Conservation (phyloP, 345 rosid genomes). For the Cardiospermum halicacabum region DNA sequence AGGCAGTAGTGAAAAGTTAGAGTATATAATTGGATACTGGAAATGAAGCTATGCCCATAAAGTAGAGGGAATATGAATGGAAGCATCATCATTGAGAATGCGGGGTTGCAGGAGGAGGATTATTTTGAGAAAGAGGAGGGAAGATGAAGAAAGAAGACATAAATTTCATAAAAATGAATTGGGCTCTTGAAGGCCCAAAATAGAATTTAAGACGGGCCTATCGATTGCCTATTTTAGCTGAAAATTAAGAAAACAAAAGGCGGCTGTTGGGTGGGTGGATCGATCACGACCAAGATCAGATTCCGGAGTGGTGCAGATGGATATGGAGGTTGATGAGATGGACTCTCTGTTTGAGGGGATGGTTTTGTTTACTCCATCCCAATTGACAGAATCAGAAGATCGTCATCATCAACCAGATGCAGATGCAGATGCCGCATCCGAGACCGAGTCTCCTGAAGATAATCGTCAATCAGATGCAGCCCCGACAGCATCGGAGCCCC, state of each 20-base stretch:
- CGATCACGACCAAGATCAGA: neutral
- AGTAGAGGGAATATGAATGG: too few species aligned
- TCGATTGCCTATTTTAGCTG: neutral
- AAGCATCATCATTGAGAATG: too few species aligned
- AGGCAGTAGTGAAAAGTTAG: too few species aligned
- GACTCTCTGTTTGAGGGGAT: conserved; percentile 90
- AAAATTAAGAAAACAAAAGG: neutral
- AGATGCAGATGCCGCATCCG: conserved; percentile 1
- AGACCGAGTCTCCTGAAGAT: too few species aligned
- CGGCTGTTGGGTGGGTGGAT: neutral
- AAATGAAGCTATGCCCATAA: too few species aligned
- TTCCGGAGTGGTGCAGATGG: conserved; percentile 3
- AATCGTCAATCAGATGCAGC: neutral
- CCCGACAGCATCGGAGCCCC: conserved; percentile 36
- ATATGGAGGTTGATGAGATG: conserved; percentile 42
- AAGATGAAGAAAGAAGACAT: too few species aligned
- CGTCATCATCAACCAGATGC: conserved; percentile 14
- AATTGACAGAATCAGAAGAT: conserved; percentile 14
- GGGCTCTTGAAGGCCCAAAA: neutral
- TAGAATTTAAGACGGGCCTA: neutral
- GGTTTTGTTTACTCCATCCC: conserved; percentile 65
- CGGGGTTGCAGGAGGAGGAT: too few species aligned
- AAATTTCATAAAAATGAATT: too few species aligned
- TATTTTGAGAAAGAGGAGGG: too few species aligned
- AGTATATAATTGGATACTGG: too few species aligned